Evolutionary conservation across 1,284 basidiomycete genomes (phyloP), one percentile per base, ranked within the genome.

Genomic region (Tylopilus sp.): DNA sequence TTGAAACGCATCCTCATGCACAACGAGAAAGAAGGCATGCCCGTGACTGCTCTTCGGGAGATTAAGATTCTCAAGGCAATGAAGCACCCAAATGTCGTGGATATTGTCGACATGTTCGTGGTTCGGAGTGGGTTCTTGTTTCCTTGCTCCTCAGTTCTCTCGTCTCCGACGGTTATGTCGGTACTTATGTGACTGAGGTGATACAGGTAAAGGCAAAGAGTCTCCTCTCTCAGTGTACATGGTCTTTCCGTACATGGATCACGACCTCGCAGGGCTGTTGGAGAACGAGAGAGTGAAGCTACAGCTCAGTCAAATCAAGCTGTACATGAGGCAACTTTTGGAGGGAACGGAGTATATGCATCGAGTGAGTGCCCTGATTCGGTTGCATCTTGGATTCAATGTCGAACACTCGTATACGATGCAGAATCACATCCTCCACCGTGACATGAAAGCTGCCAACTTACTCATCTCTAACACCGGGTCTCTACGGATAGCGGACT

Each of bases 171-270:
- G 21, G 7, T 38, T 38, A 26, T 8, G 20, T 10, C 18, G 12
- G 5, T 41, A 29, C 48, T 58, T 20, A 60, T 34, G 26, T 39
- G 35, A 20, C 29, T 46, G 43, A 12, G 12, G 39, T 37, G 31
- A 20, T 21, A 35, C 46, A 85, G 82, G 82, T 64, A 82, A 73
- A 53, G 76, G 80, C 28, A 82, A 79, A 61, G 80, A 67, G 28
- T 64, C 69, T 35, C 80, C 85, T 39, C 77, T 93, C 35, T 97
- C 86, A 8, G 90, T 93, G 17, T 97, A 91, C 71, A 97, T 99
- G 94, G 94, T 98, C 30, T 98, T 98, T 65, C 95, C 95, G 0
- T 99, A 96, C 71, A 97, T 98, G 94, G 95, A 98, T 62, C 96
- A 99, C 65, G 95, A 99, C 71, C 81, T 99, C 21, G 94, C 94